A percentile compares a stretch with the other conserved stretches of the same genome.
phyloP scores from a whole-genome alignment of 306 rosid genomes.

The Gillenia trifoliata region DNA sequence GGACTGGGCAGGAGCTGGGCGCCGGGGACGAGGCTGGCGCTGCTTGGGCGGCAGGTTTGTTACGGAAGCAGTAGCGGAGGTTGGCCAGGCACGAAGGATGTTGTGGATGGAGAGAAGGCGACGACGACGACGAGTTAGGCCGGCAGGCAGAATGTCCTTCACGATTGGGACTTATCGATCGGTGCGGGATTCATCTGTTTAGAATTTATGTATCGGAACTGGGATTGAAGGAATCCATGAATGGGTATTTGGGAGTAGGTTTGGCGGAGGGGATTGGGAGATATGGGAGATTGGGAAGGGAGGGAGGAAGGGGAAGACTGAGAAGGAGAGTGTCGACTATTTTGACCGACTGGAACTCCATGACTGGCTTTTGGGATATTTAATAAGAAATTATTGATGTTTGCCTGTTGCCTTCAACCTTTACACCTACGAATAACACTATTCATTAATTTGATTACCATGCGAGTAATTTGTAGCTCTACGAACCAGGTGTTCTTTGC shows the following conservation, averaged over 20 bases:
- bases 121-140: constrained; percentile 24
- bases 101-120: constrained; percentile 54
- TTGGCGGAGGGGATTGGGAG: not conserved
- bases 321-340: not conserved
- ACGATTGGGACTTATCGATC: constrained; percentile 42
- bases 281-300: not conserved
- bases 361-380: not conserved
- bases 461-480: no score
- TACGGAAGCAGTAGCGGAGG: constrained; percentile 11
- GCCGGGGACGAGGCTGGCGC: constrained; percentile 68
- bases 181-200: no score
- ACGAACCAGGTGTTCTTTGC: no score
- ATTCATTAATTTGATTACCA: no score
- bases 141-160: constrained; percentile 44
- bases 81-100: constrained; percentile 46
- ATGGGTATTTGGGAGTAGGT: not conserved
- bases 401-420: no score
- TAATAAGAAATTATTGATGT: not conserved
- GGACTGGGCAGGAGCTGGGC: constrained; percentile 73
- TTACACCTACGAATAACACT: no score
- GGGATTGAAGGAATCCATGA: no score
- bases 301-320: not conserved
- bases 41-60: constrained; percentile 43
- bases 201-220: no score
- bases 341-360: not conserved